Evolutionary conservation across 1,284 basidiomycete genomes (phyloP).

Genomic region (Pyrrhoderma noxium): DNA sequence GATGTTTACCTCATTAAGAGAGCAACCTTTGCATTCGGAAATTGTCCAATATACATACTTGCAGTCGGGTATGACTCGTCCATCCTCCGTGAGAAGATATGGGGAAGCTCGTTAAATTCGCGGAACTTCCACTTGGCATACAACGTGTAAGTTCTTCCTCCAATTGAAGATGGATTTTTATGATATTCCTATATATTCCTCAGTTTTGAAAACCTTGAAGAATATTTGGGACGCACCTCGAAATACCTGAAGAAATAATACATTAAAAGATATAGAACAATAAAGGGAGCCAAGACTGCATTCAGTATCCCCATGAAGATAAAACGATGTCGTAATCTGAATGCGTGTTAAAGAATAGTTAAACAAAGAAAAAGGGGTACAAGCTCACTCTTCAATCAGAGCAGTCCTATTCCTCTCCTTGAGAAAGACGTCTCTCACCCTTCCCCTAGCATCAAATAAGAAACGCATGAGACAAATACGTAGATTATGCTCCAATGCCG

Average conservation of each 20-base stretch:
- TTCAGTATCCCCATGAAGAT: conserved; percentile 96
- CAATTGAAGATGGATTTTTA: conserved; percentile 93
- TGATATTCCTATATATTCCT: conserved; percentile 75
- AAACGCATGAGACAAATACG: conserved; percentile 93
- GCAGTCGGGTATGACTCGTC: conserved; percentile 85
- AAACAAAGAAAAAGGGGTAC: neutral
- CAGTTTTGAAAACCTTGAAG: neutral
- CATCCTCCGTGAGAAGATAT: conserved; percentile 82
- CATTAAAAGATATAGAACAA: conserved; percentile 92
- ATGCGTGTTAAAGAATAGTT: conserved; percentile 7
- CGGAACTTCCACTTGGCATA: conserved; percentile 98
- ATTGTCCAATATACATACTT: conserved; percentile 95
- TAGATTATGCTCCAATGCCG: conserved; percentile 93
- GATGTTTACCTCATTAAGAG: conserved; percentile 70
- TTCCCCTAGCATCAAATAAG: conserved; percentile 82
- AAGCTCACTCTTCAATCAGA: conserved; percentile 76
- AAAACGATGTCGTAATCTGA: conserved; percentile 76
- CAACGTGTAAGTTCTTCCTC: conserved; percentile 86
- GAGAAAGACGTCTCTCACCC: conserved; percentile 85
- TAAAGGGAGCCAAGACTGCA: conserved; percentile 92
- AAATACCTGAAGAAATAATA: conserved; percentile 99
- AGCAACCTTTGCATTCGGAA: conserved; percentile 90
- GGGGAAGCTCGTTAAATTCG: conserved; percentile 97
- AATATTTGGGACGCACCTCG: conserved; percentile 51
- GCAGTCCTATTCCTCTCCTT: conserved; percentile 73